Percentiles rank a stretch among this genome's conserved stretches.
Conservation (phyloP, 192 early-diverging fungal species). For the Rhizoclosmatium globosum region DNA sequence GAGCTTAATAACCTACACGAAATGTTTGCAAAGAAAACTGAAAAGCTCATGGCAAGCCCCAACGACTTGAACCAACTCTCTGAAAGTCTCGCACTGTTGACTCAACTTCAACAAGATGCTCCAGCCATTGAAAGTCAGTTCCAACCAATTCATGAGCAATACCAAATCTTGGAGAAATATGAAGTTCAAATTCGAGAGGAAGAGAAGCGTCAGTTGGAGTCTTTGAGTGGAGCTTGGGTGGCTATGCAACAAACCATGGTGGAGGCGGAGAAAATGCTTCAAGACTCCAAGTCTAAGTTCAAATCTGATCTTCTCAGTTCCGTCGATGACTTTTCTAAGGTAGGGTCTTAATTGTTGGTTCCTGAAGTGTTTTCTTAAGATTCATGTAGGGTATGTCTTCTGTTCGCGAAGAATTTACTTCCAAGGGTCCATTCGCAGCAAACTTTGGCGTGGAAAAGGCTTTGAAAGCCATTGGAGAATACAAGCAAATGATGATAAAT, state of each 20-base stretch:
- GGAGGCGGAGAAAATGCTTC: conserved; percentile 60
- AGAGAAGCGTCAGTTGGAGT: conserved; percentile 59
- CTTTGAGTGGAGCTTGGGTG: conserved; percentile 52
- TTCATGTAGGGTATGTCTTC: conserved; percentile 34
- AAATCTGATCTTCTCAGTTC: conserved; percentile 58
- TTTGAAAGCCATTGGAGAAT: conserved; percentile 58
- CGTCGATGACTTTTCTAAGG: conserved; percentile 61
- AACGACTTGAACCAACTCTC: conserved; percentile 65
- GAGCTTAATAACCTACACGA: conserved; percentile 62
- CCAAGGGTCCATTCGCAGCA: conserved; percentile 60
- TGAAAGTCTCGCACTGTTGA: conserved; percentile 58
- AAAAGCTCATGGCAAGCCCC: conserved; percentile 58
- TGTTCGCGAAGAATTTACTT: conserved; percentile 59
- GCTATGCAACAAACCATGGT: conserved; percentile 57
- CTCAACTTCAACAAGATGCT: conserved; percentile 58
- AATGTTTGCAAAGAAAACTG: conserved; percentile 62
- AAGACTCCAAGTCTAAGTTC: conserved; percentile 67
- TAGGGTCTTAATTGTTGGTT: neutral
- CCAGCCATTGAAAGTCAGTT: conserved; percentile 64
- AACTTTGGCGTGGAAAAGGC: conserved; percentile 62
- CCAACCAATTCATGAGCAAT: conserved; percentile 66
- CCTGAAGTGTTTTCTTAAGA: neutral
- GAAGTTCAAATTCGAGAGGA: conserved; percentile 68
- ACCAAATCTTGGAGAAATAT: conserved; percentile 70
- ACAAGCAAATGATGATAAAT: conserved; percentile 44